phyloP scores from a whole-genome alignment of 441 rosid species.

The Flueggea neowawraea region DNA sequence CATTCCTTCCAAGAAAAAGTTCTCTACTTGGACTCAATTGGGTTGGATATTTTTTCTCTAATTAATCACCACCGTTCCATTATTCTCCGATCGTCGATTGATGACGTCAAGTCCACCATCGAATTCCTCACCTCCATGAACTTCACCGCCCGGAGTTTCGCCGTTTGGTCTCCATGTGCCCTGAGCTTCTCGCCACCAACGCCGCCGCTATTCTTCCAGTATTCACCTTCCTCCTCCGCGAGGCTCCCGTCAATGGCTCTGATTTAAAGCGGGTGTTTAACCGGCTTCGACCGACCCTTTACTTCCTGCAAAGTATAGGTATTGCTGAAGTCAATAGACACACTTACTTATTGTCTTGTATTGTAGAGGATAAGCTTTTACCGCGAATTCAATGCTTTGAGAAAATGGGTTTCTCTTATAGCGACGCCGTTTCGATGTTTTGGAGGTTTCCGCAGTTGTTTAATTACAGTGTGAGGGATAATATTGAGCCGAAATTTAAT shows the following conservation, averaged over 20 bases:
- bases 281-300: conserved; percentile 69
- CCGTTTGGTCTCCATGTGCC: conserved; percentile 82
- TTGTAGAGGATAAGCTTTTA: conserved; percentile 67
- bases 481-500: conserved; percentile 63
- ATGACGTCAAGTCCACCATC: conserved; percentile 54
- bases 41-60: conserved; percentile 66
- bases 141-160: conserved; percentile 57
- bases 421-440: conserved; percentile 55
- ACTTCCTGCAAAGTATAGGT: conserved; percentile 81
- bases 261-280: conserved; percentile 53
- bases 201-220: conserved; percentile 45
- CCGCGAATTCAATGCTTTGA: conserved; percentile 66
- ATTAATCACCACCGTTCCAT: conserved; percentile 50
- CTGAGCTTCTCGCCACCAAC: conserved; percentile 47
- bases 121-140: conserved; percentile 53
- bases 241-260: conserved; percentile 50
- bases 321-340: conserved; percentile 55
- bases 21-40: conserved; percentile 79
- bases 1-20: conserved; percentile 58
- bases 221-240: conserved; percentile 90
- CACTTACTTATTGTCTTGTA: conserved; percentile 69
- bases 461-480: conserved; percentile 63
- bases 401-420: conserved; percentile 56
- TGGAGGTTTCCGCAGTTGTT: conserved; percentile 77
- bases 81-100: conserved; percentile 40